A percentile compares a stretch with the other conserved stretches of the same genome.
Conservation (phyloP, 2,329 filamentous ascomycete species). For the Lithohypha guttulata region DNA sequence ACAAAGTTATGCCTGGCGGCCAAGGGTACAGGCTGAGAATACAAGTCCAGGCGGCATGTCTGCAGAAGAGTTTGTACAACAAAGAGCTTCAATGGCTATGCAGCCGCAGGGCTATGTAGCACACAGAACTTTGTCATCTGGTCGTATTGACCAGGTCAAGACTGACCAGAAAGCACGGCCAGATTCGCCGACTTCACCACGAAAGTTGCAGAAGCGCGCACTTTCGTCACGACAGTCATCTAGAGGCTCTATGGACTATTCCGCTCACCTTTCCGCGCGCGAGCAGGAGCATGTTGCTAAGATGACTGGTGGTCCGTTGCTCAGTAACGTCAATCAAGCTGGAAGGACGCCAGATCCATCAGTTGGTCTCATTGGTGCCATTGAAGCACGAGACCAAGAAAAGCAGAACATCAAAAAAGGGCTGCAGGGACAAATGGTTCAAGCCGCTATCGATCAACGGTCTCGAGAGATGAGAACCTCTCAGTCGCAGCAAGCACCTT, state of each 20-base stretch:
- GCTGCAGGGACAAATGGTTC: constrained; percentile 57
- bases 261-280: constrained; percentile 61
- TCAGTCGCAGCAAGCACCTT: constrained; percentile 20
- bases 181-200: constrained; percentile 12
- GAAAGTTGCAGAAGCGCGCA: constrained; percentile 22
- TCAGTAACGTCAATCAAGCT: constrained; percentile 50
- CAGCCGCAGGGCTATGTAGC: constrained; percentile 30
- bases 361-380: constrained; percentile 62
- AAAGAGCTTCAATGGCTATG: constrained; percentile 51
- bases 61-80: constrained; percentile 73
- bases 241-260: constrained; percentile 31
- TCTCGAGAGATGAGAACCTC: constrained; percentile 35
- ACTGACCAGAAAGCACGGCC: neutral
- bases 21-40: constrained; percentile 45
- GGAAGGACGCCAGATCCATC: constrained; percentile 39
- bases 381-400: constrained; percentile 70
- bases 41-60: constrained; percentile 50
- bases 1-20: constrained; percentile 66
- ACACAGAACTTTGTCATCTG: constrained; percentile 31
- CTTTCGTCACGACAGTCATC: constrained; percentile 27
- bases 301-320: constrained; percentile 64
- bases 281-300: constrained; percentile 85
- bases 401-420: constrained; percentile 60
- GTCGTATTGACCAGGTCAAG: constrained; percentile 13
- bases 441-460: constrained; percentile 60